Evolutionary conservation across 1,139 yeast species (phyloP).

Genomic region (Candida buenavistaensis): DNA sequence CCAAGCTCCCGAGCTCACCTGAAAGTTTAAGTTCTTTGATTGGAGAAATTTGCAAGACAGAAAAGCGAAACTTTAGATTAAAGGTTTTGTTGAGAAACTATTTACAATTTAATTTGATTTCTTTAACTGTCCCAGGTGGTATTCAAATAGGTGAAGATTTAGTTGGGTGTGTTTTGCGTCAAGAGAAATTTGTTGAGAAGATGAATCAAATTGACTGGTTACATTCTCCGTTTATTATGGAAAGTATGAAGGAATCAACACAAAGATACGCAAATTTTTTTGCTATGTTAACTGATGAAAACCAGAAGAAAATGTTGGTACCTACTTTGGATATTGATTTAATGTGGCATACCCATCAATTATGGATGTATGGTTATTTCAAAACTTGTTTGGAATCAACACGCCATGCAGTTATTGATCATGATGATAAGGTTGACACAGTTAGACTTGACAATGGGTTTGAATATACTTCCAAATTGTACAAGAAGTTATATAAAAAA

Average conservation of each 20-base stretch:
- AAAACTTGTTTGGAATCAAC: slow-evolving; percentile 16
- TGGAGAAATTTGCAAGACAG: neutral
- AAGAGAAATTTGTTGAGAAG: slow-evolving; percentile 29
- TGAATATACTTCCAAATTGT: slow-evolving; percentile 16
- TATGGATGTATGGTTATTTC: slow-evolving; percentile 25
- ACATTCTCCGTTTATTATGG: slow-evolving; percentile 20
- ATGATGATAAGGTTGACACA: slow-evolving; percentile 17
- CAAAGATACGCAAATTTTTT: slow-evolving; percentile 29
- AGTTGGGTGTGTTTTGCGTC: slow-evolving; percentile 32
- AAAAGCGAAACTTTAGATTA: neutral
- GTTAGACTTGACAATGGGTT: slow-evolving; percentile 12
- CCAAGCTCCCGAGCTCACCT: neutral
- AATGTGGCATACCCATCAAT: slow-evolving; percentile 43
- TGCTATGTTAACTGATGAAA: slow-evolving; percentile 16
- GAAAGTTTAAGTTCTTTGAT: neutral
- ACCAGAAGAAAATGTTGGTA: slow-evolving; percentile 18
- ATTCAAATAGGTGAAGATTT: slow-evolving; percentile 27
- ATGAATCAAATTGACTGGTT: slow-evolving; percentile 34
- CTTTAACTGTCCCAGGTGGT: slow-evolving; percentile 17
- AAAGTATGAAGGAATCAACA: slow-evolving; percentile 21
- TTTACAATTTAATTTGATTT: slow-evolving; percentile 19
- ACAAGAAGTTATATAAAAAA: slow-evolving; percentile 12
- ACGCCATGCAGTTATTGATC: slow-evolving; percentile 16
- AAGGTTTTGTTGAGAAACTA: neutral
- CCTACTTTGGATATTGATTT: slow-evolving; percentile 43